Evolutionary conservation across 768 basidiomycete genomes (phyloP), one percentile per base, ranked within the genome.

Genomic region (Pisolithus microcarpus): DNA sequence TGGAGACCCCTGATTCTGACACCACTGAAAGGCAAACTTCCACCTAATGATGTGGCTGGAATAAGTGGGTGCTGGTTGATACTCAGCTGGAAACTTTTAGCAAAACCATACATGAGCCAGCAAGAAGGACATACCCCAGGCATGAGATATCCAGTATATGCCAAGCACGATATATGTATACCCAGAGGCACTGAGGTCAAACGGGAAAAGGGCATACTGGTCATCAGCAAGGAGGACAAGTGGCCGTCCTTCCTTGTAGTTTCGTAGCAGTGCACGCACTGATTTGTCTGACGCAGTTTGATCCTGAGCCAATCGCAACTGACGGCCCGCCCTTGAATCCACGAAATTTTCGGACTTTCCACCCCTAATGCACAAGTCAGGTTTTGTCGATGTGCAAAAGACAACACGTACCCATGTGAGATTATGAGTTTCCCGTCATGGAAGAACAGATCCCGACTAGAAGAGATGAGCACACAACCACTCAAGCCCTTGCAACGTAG

Each of bases 11-110:
- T 91, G 89, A 39, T 73, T 76, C 53, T 82, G 77, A 55, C 86
- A 87, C 87, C 88, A 91, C 57, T 85, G 84, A 56, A 91, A 91
- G 5, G 84, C 82, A 58, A 91, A 90, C 62, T 91, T 91, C 62
- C 80, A 87, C 7, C 88, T 73, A 11, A 87, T 75, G n/a, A 87
- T 79, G n/a, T 66, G 69, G 10, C 78, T 77, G 30, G 58, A 64
- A 16, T 69, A 66, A 52, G 78, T 80, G 38, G 64, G 65, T 6
- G 77, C 68, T 1, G 72, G 58, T 58, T 87, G 79, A 51, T 75
- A 78, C 68, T 89, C 87, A 40, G 85, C 87, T 68, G 21, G 15
- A 39, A 37, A 24, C 18, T 34, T 19, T 70, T 38, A 69, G 58
- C 15, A 5, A 40, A 23, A 38, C 16, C 19, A 57, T n/a, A 5